These are phyloP conservation scores for Medicago lupulina DNA, from an alignment of 306 rosid species.

Conservation along the genomic window DNA sequence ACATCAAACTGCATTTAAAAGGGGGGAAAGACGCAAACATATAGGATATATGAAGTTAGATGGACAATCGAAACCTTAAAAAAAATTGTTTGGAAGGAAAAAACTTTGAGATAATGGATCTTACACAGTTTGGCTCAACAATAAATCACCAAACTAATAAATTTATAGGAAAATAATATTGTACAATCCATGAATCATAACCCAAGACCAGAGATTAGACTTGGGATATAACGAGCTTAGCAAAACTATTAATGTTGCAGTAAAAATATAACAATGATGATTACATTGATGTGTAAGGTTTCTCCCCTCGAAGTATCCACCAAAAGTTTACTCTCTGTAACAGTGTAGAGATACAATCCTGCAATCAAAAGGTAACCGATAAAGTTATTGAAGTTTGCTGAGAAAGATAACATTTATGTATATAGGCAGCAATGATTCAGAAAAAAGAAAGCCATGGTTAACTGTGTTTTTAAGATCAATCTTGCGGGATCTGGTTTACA, in stretches of 20 bases:
- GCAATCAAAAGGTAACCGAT: constrained; percentile 46
- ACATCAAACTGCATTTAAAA: constrained; percentile 85
- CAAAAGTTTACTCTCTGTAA: constrained; percentile 76
- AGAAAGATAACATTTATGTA: not conserved
- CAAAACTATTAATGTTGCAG: constrained; percentile 27
- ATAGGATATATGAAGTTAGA: constrained; percentile 24
- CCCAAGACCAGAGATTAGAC: constrained; percentile 20
- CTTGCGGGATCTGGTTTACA: constrained; percentile 1
- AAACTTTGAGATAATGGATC: constrained; percentile 9
- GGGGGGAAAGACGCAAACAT: not conserved
- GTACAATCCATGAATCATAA: constrained; percentile 33
- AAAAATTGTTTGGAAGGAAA: constrained; percentile 5
- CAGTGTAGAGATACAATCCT: constrained; percentile 75
- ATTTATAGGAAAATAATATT: constrained; percentile 16
- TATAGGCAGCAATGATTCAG: constrained; percentile 14
- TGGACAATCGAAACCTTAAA: constrained; percentile 19
- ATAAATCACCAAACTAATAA: constrained; percentile 33
- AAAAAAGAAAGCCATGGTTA: constrained; percentile 17
- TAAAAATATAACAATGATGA: constrained; percentile 28
- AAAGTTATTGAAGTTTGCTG: constrained; percentile 18
- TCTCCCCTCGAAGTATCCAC: constrained; percentile 94
- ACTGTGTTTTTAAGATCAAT: constrained; percentile 18
- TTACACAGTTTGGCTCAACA: constrained; percentile 11
- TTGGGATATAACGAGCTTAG: constrained; percentile 21
- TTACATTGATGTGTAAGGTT: constrained; percentile 75